phyloP scores from a whole-genome alignment of 202 grass and related monocot species.

The Panicum virgatum region DNA sequence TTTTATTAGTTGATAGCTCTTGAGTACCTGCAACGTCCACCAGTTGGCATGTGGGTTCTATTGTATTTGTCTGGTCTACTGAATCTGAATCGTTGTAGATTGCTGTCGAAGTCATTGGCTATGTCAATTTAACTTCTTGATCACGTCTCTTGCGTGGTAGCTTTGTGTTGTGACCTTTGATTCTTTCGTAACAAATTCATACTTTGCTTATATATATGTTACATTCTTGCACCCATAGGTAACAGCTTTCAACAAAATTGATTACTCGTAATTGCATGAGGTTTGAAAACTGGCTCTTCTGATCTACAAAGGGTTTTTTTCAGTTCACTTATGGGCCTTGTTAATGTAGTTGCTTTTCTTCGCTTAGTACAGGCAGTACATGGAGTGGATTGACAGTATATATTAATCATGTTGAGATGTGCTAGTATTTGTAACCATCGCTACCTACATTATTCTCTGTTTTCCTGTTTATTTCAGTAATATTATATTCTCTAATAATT shows the following conservation, averaged over 20 bases:
- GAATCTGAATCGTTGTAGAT: background rate
- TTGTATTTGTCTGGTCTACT: conserved; percentile 12
- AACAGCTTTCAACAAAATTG: background rate
- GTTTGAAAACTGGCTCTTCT: background rate
- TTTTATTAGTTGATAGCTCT: conserved; percentile 7
- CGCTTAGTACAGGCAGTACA: background rate
- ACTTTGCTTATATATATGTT: background rate
- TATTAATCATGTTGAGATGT: background rate
- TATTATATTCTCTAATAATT: background rate
- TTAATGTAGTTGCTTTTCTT: background rate
- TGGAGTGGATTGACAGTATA: background rate
- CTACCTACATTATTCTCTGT: background rate
- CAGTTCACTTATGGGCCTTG: background rate
- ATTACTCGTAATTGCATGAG: background rate
- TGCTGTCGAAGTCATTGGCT: background rate
- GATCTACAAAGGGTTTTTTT: background rate
- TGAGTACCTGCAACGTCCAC: background rate
- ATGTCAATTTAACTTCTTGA: background rate
- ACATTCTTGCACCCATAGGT: background rate
- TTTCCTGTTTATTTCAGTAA: background rate
- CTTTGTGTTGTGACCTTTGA: background rate
- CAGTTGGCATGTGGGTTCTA: background rate
- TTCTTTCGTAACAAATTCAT: background rate
- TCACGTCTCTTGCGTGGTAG: background rate
- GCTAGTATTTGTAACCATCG: background rate